Percentiles rank a stretch among this genome's conserved stretches.
These are phyloP conservation scores for Tuber magnatum DNA, from an alignment of 495 filamentous ascomycete genomes.

Conservation along the genomic window DNA sequence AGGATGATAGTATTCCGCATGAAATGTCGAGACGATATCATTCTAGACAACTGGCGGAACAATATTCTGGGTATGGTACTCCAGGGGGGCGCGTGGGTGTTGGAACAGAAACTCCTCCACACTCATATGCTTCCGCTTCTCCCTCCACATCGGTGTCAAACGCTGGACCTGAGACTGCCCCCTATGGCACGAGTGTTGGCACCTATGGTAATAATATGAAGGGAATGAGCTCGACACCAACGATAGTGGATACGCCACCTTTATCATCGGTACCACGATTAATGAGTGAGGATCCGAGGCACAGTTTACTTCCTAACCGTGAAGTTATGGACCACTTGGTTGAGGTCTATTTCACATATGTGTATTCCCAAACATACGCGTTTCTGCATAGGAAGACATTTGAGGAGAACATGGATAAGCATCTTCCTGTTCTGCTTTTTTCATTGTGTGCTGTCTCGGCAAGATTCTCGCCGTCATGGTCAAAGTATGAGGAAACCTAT, in stretches of 20 bases:
- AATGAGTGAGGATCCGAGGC: constrained; percentile 36
- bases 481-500: constrained; percentile 22
- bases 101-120: constrained; percentile 24
- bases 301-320: constrained; percentile 20
- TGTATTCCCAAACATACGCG: constrained; percentile 42
- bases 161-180: constrained; percentile 15
- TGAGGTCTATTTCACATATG: constrained; percentile 35
- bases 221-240: constrained; percentile 26
- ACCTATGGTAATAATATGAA: constrained; percentile 18
- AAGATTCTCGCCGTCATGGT: constrained; percentile 26
- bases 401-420: constrained; percentile 26
- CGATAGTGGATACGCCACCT: constrained; percentile 27
- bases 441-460: constrained; percentile 40
- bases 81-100: constrained; percentile 14
- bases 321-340: constrained; percentile 21
- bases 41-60: constrained; percentile 18
- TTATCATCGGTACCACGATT: constrained; percentile 20
- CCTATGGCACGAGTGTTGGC: constrained; percentile 13
- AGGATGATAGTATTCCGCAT: constrained; percentile 15
- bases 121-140: constrained; percentile 26
- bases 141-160: constrained; percentile 31
- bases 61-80: constrained; percentile 20
- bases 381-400: constrained; percentile 38
- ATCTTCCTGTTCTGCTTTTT: constrained; percentile 34
- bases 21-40: constrained; percentile 18